phyloP scores from a whole-genome alignment of 2,329 filamentous ascomycete genomes.

The Exophiala sp. region DNA sequence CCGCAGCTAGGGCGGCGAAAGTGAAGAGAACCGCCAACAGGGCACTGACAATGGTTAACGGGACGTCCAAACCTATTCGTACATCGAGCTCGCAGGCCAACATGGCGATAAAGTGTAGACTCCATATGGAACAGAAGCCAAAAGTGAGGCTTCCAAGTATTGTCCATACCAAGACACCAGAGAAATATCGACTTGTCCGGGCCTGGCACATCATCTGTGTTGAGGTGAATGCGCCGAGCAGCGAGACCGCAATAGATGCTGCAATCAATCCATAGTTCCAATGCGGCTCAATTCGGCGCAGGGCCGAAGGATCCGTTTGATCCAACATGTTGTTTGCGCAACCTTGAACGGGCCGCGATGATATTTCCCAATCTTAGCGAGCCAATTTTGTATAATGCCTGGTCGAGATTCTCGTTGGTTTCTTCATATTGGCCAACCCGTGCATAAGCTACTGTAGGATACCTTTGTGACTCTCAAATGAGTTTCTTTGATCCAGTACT shows the following conservation, averaged over 20 bases:
- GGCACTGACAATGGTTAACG: conserved; percentile 30
- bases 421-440: not conserved
- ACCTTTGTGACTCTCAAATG: not conserved
- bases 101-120: conserved; percentile 34
- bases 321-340: not conserved
- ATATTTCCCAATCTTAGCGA: not conserved
- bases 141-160: conserved; percentile 32
- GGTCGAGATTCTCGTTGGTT: not conserved
- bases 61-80: conserved; percentile 30
- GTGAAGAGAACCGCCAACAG: conserved; percentile 26
- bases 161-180: conserved; percentile 32
- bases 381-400: not conserved
- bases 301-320: not conserved
- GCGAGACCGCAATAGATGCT: conserved; percentile 33
- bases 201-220: conserved; percentile 36
- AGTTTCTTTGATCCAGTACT: too few species aligned
- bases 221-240: conserved; percentile 34
- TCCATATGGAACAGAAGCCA: conserved; percentile 35
- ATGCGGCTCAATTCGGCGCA: conserved; percentile 26
- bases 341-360: not conserved
- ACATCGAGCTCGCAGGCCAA: conserved; percentile 34
- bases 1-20: conserved; percentile 28
- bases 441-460: not conserved
- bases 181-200: conserved; percentile 30
- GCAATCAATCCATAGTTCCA: conserved; percentile 32